Conservation (phyloP, 176 grass and related monocot species). For the Canna indica region DNA sequence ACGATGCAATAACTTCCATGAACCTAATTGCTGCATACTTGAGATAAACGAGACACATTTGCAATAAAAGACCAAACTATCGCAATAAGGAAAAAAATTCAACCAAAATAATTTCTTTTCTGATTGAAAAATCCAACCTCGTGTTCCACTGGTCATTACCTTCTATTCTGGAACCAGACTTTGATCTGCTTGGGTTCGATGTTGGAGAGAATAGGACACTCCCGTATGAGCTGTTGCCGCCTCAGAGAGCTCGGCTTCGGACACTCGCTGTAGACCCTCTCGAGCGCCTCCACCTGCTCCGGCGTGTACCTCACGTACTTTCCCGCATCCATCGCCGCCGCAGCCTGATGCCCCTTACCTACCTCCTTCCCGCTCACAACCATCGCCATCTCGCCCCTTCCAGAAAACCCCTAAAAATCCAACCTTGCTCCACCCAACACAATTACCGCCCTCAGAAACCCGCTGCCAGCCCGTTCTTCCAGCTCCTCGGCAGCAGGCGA, state of each 20-base stretch:
- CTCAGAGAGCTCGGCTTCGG: conserved; percentile 51
- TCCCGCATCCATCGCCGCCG: conserved; percentile 52
- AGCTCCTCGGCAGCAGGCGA: conserved; percentile 4
- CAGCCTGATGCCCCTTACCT: conserved; percentile 24
- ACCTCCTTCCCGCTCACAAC: conserved; percentile 25
- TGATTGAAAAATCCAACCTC: not conserved
- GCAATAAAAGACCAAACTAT: not conserved
- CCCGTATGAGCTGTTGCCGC: conserved; percentile 15
- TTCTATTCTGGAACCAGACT: conserved; percentile 27
- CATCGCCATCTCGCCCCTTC: conserved; percentile 42
- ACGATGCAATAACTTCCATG: too few relatives aligned
- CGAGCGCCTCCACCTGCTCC: conserved; percentile 95
- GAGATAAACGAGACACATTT: too few relatives aligned
- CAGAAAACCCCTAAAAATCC: not conserved
- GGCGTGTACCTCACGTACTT: conserved; percentile 98
- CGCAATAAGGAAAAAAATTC: not conserved
- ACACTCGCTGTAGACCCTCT: conserved; percentile 96
- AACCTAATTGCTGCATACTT: too few relatives aligned
- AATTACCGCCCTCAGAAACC: not conserved
- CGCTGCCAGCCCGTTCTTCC: not conserved
- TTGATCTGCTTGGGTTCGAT: conserved; percentile 23
- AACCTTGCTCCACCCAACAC: not conserved
- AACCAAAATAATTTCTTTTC: not conserved
- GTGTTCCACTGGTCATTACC: conserved; percentile 25
- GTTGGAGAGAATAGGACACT: conserved; percentile 21